These are phyloP conservation scores for Colletotrichum sp. DNA, from an alignment of 2,329 filamentous ascomycete genomes.

Conservation along the genomic window DNA sequence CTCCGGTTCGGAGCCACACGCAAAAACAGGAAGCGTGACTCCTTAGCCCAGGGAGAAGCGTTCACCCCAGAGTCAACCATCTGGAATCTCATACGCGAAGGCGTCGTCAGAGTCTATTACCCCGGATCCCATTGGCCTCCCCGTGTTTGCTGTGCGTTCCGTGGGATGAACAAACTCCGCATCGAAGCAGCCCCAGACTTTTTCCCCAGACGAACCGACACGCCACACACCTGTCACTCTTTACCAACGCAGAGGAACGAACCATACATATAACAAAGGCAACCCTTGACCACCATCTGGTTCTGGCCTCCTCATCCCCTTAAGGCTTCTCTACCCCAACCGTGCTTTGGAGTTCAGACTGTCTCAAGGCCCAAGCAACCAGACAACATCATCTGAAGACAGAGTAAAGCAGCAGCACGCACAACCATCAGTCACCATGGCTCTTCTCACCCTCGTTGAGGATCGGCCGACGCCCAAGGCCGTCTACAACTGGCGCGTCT, in stretches of 20 bases:
- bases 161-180: conserved; percentile 13
- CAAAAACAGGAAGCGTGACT: not conserved
- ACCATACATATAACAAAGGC: conserved; percentile 19
- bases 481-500: conserved; percentile 68
- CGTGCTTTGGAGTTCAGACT: not conserved
- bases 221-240: not conserved
- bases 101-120: conserved; percentile 1
- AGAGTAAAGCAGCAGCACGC: not conserved
- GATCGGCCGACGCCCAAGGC: conserved; percentile 61
- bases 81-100: not conserved
- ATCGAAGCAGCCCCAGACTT: conserved; percentile 12
- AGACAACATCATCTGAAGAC: not conserved
- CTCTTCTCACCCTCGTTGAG: conserved; percentile 56
- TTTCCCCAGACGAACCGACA: conserved; percentile 19
- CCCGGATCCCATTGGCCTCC: conserved; percentile 8
- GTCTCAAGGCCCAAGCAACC: not conserved
- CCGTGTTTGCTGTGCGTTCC: not conserved
- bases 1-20: conserved; percentile 17
- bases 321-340: not conserved
- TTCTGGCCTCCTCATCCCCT: not conserved
- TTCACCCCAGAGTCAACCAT: conserved; percentile 16
- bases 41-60: conserved; percentile 13
- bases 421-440: conserved; percentile 35
- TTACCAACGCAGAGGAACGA: not conserved
- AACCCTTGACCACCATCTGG: not conserved